Percentiles rank a stretch among this genome's conserved stretches.
These are phyloP conservation scores for Skeletonema costatum DNA, from an alignment of 108 stramenopile species.

Conservation along the genomic window DNA sequence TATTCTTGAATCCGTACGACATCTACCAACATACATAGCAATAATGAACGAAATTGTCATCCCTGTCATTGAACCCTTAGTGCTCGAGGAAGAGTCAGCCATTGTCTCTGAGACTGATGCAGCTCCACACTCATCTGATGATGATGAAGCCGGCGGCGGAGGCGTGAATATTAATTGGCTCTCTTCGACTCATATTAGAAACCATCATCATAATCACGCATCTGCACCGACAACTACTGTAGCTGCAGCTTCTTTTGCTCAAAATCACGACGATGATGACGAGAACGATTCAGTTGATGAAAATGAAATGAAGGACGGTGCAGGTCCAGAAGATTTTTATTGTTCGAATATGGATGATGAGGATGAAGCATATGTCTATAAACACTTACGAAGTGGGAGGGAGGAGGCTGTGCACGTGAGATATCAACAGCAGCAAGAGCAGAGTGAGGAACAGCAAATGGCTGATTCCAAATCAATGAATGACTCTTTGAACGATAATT, in stretches of 20 bases:
- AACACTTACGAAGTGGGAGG: conserved; percentile 67
- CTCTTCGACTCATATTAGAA: neutral
- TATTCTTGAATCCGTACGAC: too few relatives aligned
- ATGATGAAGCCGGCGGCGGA: conserved; percentile 14
- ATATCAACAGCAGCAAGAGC: neutral
- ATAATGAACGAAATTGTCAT: neutral
- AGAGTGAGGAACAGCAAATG: neutral
- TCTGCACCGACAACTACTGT: neutral
- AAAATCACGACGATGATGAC: conserved; percentile 11
- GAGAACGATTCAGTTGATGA: conserved; percentile 16
- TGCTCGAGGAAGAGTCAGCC: conserved; percentile 1
- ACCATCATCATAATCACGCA: neutral
- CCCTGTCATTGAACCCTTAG: neutral
- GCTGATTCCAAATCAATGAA: neutral
- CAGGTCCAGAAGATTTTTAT: conserved; percentile 27
- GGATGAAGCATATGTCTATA: conserved; percentile 87
- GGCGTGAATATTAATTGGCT: conserved; percentile 10
- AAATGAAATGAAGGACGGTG: conserved; percentile 12
- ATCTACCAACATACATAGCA: neutral
- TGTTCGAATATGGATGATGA: conserved; percentile 67
- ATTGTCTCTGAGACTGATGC: conserved; percentile 44
- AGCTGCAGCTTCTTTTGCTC: neutral
- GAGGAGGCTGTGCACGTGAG: conserved; percentile 45
- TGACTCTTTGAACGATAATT: neutral
- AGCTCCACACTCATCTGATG: conserved; percentile 17